phyloP scores from a whole-genome alignment of 345 rosid genomes.

The Raphanus raphanistrum region DNA sequence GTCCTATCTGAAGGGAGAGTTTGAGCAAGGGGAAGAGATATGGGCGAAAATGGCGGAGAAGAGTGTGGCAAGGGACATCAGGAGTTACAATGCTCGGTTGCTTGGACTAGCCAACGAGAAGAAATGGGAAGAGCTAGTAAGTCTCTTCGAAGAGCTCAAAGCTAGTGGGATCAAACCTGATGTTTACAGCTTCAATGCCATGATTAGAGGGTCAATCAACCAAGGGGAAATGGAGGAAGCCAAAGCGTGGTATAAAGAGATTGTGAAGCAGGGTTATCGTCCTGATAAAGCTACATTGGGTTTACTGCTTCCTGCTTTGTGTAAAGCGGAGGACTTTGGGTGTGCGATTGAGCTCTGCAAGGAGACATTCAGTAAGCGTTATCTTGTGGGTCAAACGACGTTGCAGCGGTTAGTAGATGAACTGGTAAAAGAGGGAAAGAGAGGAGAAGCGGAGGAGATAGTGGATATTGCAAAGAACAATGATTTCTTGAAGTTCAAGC shows the following conservation, averaged over 20 bases:
- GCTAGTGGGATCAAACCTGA: slow-evolving; percentile 49
- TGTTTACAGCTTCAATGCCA: slow-evolving; percentile 47
- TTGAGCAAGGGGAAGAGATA: neutral
- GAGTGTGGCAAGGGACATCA: slow-evolving; percentile 42
- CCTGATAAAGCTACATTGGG: slow-evolving; percentile 43
- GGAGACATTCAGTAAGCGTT: neutral
- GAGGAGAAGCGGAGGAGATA: neutral
- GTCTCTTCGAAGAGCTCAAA: slow-evolving; percentile 49
- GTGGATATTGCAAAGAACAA: neutral
- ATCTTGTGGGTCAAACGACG: neutral
- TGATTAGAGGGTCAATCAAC: slow-evolving; percentile 58
- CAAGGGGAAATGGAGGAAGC: slow-evolving; percentile 48
- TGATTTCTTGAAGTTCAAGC: neutral
- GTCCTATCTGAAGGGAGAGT: slow-evolving; percentile 33
- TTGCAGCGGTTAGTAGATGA: neutral
- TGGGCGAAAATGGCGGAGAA: slow-evolving; percentile 2
- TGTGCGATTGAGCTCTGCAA: neutral
- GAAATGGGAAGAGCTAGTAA: slow-evolving; percentile 44
- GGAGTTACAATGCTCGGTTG: slow-evolving; percentile 61
- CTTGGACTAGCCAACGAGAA: slow-evolving; percentile 51
- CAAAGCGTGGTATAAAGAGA: slow-evolving; percentile 50
- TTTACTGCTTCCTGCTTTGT: slow-evolving; percentile 47
- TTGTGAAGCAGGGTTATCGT: slow-evolving; percentile 38
- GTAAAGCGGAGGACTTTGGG: neutral
- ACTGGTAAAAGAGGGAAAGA: neutral